Evolutionary conservation across 2,329 filamentous ascomycete species (phyloP), one percentile per base, ranked within the genome.

Genomic region (Claviceps sp.): DNA sequence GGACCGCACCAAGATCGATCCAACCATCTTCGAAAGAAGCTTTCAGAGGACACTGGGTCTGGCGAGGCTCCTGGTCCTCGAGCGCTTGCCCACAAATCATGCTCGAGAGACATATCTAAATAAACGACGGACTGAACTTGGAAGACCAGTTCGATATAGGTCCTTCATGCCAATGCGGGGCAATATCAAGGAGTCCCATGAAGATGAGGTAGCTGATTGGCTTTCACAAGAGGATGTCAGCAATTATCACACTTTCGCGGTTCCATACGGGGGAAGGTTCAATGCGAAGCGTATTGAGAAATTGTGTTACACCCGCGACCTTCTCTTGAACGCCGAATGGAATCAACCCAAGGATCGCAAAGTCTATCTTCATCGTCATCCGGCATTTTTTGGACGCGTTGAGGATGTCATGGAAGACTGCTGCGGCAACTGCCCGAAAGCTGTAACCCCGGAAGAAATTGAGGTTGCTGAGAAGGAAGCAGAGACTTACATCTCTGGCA

Each of bases 201-300:
- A 89, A 56, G 87, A 93, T 55, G 89, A 95, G 58, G 76, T 91
- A 41, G 83, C 87, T 0, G 88, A 95, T 55, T 94, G 88, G 89
- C 75, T 86, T 2, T 81, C 85, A 5, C 78, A 85, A 52, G 80
- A 87, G 20, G 86, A 90, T 46, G 76, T 90, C 16, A 87, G 84
- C 37, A 82, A 85, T 61, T 95, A 94, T 57, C 81, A 93, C 61
- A 87, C 83, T 1, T 85, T 88, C 65, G 85, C 78, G 7, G 76
- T 87, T 36, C 83, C 82, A 0, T 89, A 86, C 55, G 84, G 84
- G 16, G 63, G 65, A 40, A 75, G 71, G 52, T 81, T 79, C 57
- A 70, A 78, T 51, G 81, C 84, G 14, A 81, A 80, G 60, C 81
- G 82, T 60, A 90, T 94, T 52, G 87, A 94, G 65, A 89, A 85